Percentiles rank a stretch among this genome's conserved stretches.
Conservation (phyloP, 257 asterid species). For the Apocynum venetum region DNA sequence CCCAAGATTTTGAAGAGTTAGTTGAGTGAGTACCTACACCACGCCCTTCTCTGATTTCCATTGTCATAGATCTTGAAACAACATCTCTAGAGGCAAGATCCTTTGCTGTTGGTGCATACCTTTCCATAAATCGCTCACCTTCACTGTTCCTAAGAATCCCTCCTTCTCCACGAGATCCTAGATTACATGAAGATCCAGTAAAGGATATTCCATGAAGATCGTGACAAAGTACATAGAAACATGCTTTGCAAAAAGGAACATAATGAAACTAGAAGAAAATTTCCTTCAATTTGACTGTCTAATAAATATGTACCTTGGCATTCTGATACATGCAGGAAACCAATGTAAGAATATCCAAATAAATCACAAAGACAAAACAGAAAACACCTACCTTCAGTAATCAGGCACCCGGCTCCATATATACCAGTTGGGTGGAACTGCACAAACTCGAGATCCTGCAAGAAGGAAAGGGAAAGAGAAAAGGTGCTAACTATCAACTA, state of each 20-base stretch:
- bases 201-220: neutral
- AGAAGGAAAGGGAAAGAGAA: constrained; percentile 2
- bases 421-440: constrained; percentile 98
- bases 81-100: constrained; percentile 99
- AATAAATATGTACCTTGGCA: neutral
- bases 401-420: constrained; percentile 99
- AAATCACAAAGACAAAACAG: neutral
- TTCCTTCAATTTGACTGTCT: neutral
- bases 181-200: constrained; percentile 13
- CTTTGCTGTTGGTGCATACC: constrained; percentile 98
- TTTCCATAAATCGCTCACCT: constrained; percentile 99
- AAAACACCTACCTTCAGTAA: constrained; percentile 70
- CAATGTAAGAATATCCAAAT: neutral
- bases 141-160: constrained; percentile 96
- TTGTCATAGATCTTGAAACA: constrained; percentile 97
- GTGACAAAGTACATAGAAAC: neutral
- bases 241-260: neutral
- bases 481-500: neutral
- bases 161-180: constrained; percentile 99
- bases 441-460: constrained; percentile 95
- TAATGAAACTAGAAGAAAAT: neutral
- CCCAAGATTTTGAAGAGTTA: neutral
- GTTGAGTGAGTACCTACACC: constrained; percentile 72
- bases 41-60: constrained; percentile 99
- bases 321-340: neutral